Base-by-base conservation (phyloP, 257 asterid genomes). In the Oldenlandia corymbosa region DNA sequence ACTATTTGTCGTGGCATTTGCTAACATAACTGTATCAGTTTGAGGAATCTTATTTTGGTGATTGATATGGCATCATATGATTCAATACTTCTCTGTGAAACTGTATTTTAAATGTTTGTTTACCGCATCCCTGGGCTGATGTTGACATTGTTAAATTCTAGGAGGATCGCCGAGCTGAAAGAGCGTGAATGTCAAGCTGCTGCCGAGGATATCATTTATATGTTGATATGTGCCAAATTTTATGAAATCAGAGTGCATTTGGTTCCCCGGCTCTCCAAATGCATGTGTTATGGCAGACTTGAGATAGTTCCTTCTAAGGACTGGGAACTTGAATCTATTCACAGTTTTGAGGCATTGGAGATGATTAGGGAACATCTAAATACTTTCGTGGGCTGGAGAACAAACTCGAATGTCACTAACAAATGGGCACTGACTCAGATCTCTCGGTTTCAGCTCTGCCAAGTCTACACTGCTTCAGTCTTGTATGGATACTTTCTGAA, bases 301-400 rank as follows among this genome's bases (percentile, higher is more conserved):
- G 99, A 93, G 80, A 83, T 93, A 37, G 71, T 76, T 65, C 96
- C 97, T 34, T 79, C 94, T 1, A 85, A 78, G 80, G 95, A 85
- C 63, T 87, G 95, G 90, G 95, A 87, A 59, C 94, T 93, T 3
- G 89, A 87, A 79, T 90, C 97, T 2, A 81, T 93, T 46, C 94
- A 93, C 65, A 75, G 80, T 73, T 48, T 53, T 4, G 95, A 90
- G 75, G 90, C 63, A 41, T 74, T 87, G 47, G 84, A 90, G 58
- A 77, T 93, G 87, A 85, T 93, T 60, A 80, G 75, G 72, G 92
- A 84, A 18, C 99, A 93, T 71, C 65, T 87, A 20, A 80, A 70
- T 3, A 67, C 80, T 30, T 69, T 75, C 21, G 63, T 81, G 16
- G 90, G 96, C 45, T 75, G 77, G 78, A 75, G 68, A 54, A 75